Evolutionary conservation across 2,329 filamentous ascomycete species (phyloP).

Genomic region (Fusarium proliferatum): DNA sequence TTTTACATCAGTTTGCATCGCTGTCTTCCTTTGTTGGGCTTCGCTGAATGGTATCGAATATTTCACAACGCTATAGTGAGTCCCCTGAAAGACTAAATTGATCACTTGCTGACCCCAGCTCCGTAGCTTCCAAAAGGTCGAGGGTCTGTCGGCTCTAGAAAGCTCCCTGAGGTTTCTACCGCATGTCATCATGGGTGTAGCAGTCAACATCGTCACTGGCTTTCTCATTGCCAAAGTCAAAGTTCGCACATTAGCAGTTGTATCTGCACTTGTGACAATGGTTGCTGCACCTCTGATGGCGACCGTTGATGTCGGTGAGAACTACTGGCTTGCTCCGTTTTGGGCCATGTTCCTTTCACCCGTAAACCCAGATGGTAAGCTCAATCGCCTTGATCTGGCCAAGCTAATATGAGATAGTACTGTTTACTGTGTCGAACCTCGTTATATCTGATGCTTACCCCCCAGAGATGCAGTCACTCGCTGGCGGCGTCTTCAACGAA

Average conservation of each 20-base stretch:
- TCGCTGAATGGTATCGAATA: constrained; percentile 60
- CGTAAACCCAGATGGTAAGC: constrained; percentile 55
- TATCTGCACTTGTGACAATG: constrained; percentile 57
- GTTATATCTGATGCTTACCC: constrained; percentile 67
- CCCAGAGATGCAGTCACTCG: constrained; percentile 64
- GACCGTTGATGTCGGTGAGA: constrained; percentile 56
- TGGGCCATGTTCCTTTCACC: constrained; percentile 59
- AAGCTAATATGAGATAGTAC: constrained; percentile 44
- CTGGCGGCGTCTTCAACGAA: constrained; percentile 70
- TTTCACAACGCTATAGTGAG: constrained; percentile 61
- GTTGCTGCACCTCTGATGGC: constrained; percentile 66
- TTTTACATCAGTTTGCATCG: constrained; percentile 66
- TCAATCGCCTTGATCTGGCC: accelerated
- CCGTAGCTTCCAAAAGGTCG: constrained; percentile 60
- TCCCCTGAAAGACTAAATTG: neutral
- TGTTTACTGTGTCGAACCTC: constrained; percentile 67
- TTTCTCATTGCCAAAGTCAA: constrained; percentile 54
- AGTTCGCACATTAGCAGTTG: constrained; percentile 53
- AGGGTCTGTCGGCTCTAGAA: constrained; percentile 57
- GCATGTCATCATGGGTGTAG: constrained; percentile 56
- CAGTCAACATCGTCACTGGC: constrained; percentile 56
- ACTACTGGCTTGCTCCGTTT: constrained; percentile 62
- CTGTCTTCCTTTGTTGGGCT: constrained; percentile 59
- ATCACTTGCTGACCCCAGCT: constrained; percentile 14
- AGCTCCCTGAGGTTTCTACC: constrained; percentile 62